Evolutionary conservation across 441 rosid species (phyloP).

Genomic region (Populus hybrid): DNA sequence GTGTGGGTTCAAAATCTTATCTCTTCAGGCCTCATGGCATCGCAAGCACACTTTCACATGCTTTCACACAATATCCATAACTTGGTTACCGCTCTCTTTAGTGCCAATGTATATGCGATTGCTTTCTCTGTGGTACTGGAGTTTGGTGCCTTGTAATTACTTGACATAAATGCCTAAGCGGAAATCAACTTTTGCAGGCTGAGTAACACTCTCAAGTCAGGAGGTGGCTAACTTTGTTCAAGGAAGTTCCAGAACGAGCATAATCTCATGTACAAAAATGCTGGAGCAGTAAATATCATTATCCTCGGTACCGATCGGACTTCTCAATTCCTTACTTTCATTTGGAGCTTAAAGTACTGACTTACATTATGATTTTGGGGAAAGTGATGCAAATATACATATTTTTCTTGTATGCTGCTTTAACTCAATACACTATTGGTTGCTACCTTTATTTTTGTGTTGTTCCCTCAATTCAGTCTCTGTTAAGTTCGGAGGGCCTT

Average conservation of each 20-base stretch:
- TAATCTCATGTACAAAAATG: not conserved
- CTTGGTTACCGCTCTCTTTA: too few species aligned
- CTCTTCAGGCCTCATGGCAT: not conserved
- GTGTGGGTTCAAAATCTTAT: too few species aligned
- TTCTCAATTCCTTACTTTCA: not conserved
- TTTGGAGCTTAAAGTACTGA: slow-evolving; percentile 1
- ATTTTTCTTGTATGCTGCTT: not conserved
- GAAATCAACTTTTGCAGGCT: slow-evolving; percentile 27
- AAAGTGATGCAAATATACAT: not conserved
- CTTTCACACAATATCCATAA: not conserved
- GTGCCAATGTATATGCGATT: not conserved
- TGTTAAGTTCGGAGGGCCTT: not conserved
- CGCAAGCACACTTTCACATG: not conserved
- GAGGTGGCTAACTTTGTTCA: slow-evolving; percentile 24
- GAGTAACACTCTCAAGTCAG: slow-evolving; percentile 39
- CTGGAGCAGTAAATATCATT: not conserved
- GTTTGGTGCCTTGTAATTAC: not conserved
- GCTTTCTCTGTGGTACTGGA: not conserved
- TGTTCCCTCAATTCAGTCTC: not conserved
- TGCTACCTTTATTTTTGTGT: not conserved
- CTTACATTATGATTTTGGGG: not conserved
- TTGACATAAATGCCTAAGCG: not conserved
- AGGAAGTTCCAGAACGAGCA: not conserved
- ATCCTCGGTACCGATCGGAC: not conserved
- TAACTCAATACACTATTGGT: not conserved